Evolutionary conservation across 2,329 filamentous ascomycete species (phyloP).

Genomic region (Endocalyx cinctus): DNA sequence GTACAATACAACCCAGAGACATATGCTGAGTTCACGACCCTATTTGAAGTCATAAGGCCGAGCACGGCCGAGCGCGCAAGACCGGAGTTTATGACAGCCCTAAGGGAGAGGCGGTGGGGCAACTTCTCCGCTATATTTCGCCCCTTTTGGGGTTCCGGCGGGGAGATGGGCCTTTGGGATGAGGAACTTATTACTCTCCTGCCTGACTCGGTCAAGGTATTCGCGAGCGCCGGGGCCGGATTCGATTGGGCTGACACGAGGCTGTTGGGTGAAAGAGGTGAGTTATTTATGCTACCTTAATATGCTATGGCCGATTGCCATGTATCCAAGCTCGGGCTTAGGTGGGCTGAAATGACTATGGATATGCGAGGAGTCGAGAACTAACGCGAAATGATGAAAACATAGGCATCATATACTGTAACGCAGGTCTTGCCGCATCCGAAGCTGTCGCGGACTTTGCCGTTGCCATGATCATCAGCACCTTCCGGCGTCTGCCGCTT

Average conservation of each 20-base stretch:
- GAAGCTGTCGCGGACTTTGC: conserved; percentile 71
- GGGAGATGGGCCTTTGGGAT: conserved; percentile 62
- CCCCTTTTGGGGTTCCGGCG: conserved; percentile 60
- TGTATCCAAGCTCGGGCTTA: no score
- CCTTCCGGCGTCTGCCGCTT: conserved; percentile 65
- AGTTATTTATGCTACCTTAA: no score
- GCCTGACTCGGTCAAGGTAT: conserved; percentile 49
- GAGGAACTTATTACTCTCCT: conserved; percentile 51
- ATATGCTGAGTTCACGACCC: conserved; percentile 37
- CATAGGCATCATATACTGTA: conserved; percentile 65
- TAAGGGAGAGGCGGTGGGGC: conserved; percentile 50
- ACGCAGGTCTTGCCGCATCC: conserved; percentile 64
- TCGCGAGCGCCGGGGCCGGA: conserved; percentile 56
- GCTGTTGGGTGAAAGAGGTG: conserved; percentile 56
- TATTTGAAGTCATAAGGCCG: conserved; percentile 49
- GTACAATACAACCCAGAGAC: conserved; percentile 45
- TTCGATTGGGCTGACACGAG: conserved; percentile 60
- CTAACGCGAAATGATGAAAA: no score
- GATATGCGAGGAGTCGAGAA: no score
- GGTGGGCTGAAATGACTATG: no score
- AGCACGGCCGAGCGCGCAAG: conserved; percentile 45
- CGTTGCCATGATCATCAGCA: conserved; percentile 62
- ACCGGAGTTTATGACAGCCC: conserved; percentile 42
- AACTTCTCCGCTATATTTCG: conserved; percentile 48
- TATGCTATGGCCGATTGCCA: no score